Base-by-base conservation (phyloP, 169 alveolate genomes). In the Neospora caninum region DNA sequence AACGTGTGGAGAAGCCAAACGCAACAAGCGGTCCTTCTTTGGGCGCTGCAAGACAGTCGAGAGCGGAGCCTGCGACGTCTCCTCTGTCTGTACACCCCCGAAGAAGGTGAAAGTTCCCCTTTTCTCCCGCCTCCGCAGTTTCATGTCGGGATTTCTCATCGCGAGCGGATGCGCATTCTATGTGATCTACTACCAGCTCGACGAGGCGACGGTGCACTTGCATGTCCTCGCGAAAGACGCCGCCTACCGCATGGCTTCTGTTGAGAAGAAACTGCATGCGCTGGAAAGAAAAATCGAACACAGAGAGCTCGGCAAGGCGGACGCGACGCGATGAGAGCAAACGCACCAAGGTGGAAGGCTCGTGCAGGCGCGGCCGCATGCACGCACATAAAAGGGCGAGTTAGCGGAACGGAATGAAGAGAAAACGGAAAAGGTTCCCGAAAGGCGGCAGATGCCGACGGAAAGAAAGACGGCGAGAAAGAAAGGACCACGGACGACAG, bases 171-270 rank as follows among this genome's bases (percentile, higher is more conserved):
- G 53, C 67, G 64, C 43, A 0, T 82, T 82, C 67, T 82, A 41
- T 67, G 27, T 82, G 67, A 22, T 82, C 54, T 82, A 42, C 64
- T 82, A 42, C 64, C 89, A 82, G 36, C 69, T 82, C 18, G 89
- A 38, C 31, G 89, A 82, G 6, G 53, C 89, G 41, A 82, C 89
- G 1, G 43, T 41, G 9, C 54, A 16, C 34, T 36, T 82, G 6
- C 89, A 82, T 13, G 10, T 41, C 34, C 54, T 82, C 64, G 89
- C 89, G 13, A 82, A 82, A 29, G 89, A 82, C 67, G 89, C 89
- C 38, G 64, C 89, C n/a, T 36, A 82, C 64, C 54, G 67, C 38
- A 38, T 82, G 89, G 89, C 89, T 42, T 31, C 67, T 18, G 53
- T 82, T 0, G 89, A 82, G 36, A 43, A 29, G 41, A 82, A 42